Conservation (phyloP, 305 asterid genomes). For the Euphrasia arctica region DNA sequence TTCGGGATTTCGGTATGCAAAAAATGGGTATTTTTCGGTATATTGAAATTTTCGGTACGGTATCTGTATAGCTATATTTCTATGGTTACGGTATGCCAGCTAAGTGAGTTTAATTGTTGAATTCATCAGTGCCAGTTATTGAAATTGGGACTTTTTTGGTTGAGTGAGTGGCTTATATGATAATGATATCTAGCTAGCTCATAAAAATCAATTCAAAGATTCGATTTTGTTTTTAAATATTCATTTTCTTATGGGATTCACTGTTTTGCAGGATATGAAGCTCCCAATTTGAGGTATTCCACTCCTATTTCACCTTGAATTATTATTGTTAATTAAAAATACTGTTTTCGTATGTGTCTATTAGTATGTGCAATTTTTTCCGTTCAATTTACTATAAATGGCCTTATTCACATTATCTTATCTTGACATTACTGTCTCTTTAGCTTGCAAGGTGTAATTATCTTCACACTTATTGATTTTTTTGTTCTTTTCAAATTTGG, state of each 20-base stretch:
- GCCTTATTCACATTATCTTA: neutral
- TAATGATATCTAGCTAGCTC: too few relatives aligned
- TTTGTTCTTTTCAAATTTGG: conserved; percentile 1
- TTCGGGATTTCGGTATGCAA: too few relatives aligned
- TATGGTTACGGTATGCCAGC: too few relatives aligned
- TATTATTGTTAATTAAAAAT: neutral
- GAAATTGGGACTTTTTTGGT: too few relatives aligned
- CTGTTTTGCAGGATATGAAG: conserved; percentile 55
- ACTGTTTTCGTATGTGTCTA: neutral
- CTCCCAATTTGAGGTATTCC: conserved; percentile 54
- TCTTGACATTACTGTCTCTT: neutral
- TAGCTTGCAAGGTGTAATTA: conserved; percentile 6
- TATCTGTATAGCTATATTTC: too few relatives aligned
- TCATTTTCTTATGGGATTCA: conserved; percentile 10
- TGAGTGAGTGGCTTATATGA: too few relatives aligned
- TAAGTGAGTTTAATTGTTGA: too few relatives aligned
- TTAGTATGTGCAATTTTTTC: conserved; percentile 13
- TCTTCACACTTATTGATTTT: conserved; percentile 6
- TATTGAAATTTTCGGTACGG: too few relatives aligned
- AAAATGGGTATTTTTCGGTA: too few relatives aligned
- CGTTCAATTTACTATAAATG: neutral
- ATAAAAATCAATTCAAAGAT: neutral
- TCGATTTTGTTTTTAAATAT: neutral
- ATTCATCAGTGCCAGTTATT: too few relatives aligned
- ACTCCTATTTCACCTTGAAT: conserved; percentile 13